Percentiles rank a stretch among this genome's conserved stretches.
Evolutionary conservation across 805 yeast species (phyloP).

Genomic region (Danielia reshetovae): DNA sequence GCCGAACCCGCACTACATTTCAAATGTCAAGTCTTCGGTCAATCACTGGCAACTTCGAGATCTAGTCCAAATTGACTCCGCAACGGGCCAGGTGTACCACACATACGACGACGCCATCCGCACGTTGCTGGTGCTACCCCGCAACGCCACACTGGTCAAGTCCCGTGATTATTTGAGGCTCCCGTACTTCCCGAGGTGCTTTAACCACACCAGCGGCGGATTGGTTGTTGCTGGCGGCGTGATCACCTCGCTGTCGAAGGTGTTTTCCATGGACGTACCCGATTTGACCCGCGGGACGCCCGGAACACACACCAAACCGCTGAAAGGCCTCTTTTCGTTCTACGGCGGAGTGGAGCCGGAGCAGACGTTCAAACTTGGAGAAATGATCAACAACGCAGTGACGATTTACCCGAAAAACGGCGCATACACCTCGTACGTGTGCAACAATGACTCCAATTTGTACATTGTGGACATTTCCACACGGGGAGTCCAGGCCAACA

Average conservation of each 20-base stretch:
- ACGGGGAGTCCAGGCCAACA: slow-evolving; percentile 39
- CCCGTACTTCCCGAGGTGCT: slow-evolving; percentile 68
- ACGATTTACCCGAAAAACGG: slow-evolving; percentile 39
- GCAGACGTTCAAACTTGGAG: slow-evolving; percentile 62
- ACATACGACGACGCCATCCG: slow-evolving; percentile 54
- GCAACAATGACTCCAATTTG: slow-evolving; percentile 78
- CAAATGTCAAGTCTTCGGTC: slow-evolving; percentile 28
- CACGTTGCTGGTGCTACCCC: slow-evolving; percentile 7
- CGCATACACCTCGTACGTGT: slow-evolving; percentile 57
- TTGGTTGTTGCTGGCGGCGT: slow-evolving; percentile 46
- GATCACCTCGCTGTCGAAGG: slow-evolving; percentile 36
- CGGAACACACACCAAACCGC: slow-evolving; percentile 20
- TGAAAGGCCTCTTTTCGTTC: slow-evolving; percentile 65
- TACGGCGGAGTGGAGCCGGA: slow-evolving; percentile 37
- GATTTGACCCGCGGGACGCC: slow-evolving; percentile 14
- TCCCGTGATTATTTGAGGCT: slow-evolving; percentile 40
- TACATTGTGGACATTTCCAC: slow-evolving; percentile 59
- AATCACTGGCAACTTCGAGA: slow-evolving; percentile 83
- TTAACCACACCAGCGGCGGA: slow-evolving; percentile 51
- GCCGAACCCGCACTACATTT: slow-evolving; percentile 34
- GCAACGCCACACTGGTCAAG: slow-evolving; percentile 3
- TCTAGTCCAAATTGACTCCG: slow-evolving; percentile 50
- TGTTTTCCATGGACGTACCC: slow-evolving; percentile 22
- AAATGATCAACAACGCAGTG: slow-evolving; percentile 80
- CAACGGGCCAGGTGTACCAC: slow-evolving; percentile 48